Conservation (phyloP, 2,329 filamentous ascomycete species). For the Fusarium nodosum region DNA sequence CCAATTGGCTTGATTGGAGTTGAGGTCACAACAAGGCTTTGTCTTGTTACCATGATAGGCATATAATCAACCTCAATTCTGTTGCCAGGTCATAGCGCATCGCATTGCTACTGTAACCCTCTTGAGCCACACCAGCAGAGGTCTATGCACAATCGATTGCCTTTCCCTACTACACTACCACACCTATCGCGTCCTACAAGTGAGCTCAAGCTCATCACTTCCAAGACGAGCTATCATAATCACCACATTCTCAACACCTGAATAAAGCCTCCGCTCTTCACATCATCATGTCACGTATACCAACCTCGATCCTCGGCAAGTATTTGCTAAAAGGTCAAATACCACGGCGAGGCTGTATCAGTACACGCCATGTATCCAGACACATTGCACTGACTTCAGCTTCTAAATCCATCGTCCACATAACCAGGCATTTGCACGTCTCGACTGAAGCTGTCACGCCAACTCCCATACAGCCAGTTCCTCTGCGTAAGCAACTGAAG, state of each 20-base stretch:
- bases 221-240: not conserved
- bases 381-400: constrained; percentile 34
- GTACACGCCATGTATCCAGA: constrained; percentile 29
- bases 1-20: constrained; percentile 3
- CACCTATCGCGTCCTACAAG: not conserved
- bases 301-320: constrained; percentile 60
- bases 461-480: constrained; percentile 54
- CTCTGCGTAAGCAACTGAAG: constrained; percentile 79
- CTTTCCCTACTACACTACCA: not conserved
- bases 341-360: constrained; percentile 59
- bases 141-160: constrained; percentile 7
- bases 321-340: constrained; percentile 65
- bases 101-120: constrained; percentile 19
- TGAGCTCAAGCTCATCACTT: not conserved
- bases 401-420: constrained; percentile 19
- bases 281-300: constrained; percentile 59
- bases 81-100: constrained; percentile 17
- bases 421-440: constrained; percentile 52
- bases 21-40: constrained; percentile 2
- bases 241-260: not conserved
- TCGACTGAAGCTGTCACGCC: constrained; percentile 45
- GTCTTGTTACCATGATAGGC: not conserved
- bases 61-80: constrained; percentile 3
- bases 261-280: not conserved
- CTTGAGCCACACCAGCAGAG: constrained; percentile 4